These are phyloP conservation scores for Aspergillus sp. DNA, from an alignment of 2,329 filamentous ascomycete genomes.

Conservation along the genomic window DNA sequence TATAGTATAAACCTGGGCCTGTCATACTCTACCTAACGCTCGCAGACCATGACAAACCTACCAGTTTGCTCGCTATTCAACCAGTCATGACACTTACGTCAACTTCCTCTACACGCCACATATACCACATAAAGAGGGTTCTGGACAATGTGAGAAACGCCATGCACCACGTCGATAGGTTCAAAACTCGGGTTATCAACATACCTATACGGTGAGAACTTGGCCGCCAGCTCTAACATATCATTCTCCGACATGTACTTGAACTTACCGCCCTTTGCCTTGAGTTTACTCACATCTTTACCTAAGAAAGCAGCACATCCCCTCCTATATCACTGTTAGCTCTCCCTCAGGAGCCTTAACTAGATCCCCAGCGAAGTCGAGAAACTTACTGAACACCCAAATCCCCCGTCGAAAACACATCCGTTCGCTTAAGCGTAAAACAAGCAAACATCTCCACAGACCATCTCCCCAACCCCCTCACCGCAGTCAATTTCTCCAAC, in stretches of 20 bases:
- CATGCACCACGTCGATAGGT: neutral
- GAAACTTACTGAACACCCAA: slow-evolving; percentile 75
- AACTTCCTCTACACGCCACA: slow-evolving; percentile 85
- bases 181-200: slow-evolving; percentile 21
- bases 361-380: neutral
- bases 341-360: neutral
- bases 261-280: slow-evolving; percentile 81
- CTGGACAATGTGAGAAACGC: slow-evolving; percentile 44
- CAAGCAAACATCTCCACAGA: slow-evolving; percentile 97
- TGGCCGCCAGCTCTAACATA: slow-evolving; percentile 78
- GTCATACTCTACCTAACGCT: neutral
- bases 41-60: neutral
- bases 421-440: slow-evolving; percentile 90
- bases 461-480: slow-evolving; percentile 85
- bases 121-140: slow-evolving; percentile 97
- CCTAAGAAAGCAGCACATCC: slow-evolving; percentile 90
- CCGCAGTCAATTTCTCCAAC: slow-evolving; percentile 75
- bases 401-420: slow-evolving; percentile 91
- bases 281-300: slow-evolving; percentile 78
- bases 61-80: neutral
- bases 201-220: slow-evolving; percentile 77
- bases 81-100: slow-evolving; percentile 58
- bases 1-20: neutral
- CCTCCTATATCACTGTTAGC: slow-evolving; percentile 47
- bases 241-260: slow-evolving; percentile 97